Evolutionary conservation across 1,139 yeast species (phyloP).

Genomic region (Ogataea hybrid): DNA sequence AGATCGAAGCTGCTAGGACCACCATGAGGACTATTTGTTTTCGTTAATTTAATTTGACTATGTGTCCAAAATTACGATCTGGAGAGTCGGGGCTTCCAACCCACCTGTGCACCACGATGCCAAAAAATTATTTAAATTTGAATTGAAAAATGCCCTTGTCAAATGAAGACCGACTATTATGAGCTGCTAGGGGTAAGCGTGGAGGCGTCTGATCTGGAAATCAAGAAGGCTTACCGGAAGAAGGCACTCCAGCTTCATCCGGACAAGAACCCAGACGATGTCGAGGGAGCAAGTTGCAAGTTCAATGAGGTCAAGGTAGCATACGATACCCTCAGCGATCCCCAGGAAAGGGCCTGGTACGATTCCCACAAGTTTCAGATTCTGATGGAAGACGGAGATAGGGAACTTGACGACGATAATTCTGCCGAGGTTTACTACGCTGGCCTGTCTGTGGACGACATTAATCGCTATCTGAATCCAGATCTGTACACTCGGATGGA

Average conservation of each 20-base stretch:
- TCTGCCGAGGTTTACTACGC: slow-evolving; percentile 42
- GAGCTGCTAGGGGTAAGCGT: slow-evolving; percentile 73
- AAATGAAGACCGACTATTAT: slow-evolving; percentile 84
- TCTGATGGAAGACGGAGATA: slow-evolving; percentile 54
- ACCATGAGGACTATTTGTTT: slow-evolving; percentile 39
- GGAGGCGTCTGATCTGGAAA: slow-evolving; percentile 65
- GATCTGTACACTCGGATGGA: slow-evolving; percentile 58
- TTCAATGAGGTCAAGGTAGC: slow-evolving; percentile 87
- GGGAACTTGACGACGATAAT: slow-evolving; percentile 31
- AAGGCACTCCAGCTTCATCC: slow-evolving; percentile 87
- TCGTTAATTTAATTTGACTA: slow-evolving; percentile 9
- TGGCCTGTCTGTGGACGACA: slow-evolving; percentile 64
- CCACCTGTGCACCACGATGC: slow-evolving; percentile 9
- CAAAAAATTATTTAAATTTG: not conserved
- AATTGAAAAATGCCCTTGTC: not conserved
- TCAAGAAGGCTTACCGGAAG: slow-evolving; percentile 85
- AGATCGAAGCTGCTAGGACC: slow-evolving; percentile 90
- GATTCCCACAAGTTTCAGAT: slow-evolving; percentile 83
- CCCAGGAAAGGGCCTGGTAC: slow-evolving; percentile 96
- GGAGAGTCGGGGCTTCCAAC: slow-evolving; percentile 3
- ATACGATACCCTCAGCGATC: slow-evolving; percentile 87
- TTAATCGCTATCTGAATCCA: slow-evolving; percentile 72
- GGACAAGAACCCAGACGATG: slow-evolving; percentile 81
- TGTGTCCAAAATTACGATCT: slow-evolving; percentile 12
- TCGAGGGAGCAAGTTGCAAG: slow-evolving; percentile 77